A percentile compares a stretch with the other conserved stretches of the same genome.
Conservation (phyloP, 345 rosid species). For the Gossypium mustelinum region DNA sequence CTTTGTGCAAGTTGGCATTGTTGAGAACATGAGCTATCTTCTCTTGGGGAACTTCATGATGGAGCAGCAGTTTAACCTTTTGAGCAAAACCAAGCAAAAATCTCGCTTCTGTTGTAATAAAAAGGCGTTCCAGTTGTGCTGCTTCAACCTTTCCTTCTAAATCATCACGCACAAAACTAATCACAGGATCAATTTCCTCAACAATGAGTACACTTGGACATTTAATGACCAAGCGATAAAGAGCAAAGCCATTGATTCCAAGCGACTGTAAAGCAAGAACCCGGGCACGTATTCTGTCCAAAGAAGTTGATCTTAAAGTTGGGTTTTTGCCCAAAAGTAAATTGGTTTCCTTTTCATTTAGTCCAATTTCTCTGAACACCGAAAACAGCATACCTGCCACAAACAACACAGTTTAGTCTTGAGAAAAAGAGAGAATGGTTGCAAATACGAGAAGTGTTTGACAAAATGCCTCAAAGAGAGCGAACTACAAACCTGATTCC, state of each 20-base stretch:
- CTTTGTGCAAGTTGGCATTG: slow-evolving; percentile 54
- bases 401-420: not conserved
- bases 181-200: slow-evolving; percentile 39
- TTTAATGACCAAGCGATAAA: slow-evolving; percentile 47
- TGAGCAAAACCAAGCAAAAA: slow-evolving; percentile 50
- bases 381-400: slow-evolving; percentile 41
- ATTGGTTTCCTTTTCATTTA: slow-evolving; percentile 37
- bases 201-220: slow-evolving; percentile 45
- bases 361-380: slow-evolving; percentile 39
- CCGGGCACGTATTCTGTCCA: slow-evolving; percentile 34
- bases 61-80: slow-evolving; percentile 48
- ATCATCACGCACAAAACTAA: slow-evolving; percentile 39
- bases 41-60: slow-evolving; percentile 44
- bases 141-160: slow-evolving; percentile 50
- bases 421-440: not conserved
- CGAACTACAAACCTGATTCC: slow-evolving; percentile 30
- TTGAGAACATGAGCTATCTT: slow-evolving; percentile 55
- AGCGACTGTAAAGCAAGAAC: slow-evolving; percentile 43
- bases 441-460: slow-evolving; percentile 24
- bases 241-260: slow-evolving; percentile 42
- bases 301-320: slow-evolving; percentile 29
- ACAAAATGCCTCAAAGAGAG: slow-evolving; percentile 24
- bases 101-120: slow-evolving; percentile 35
- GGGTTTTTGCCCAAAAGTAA: slow-evolving; percentile 37
- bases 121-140: slow-evolving; percentile 45